phyloP scores from a whole-genome alignment of 495 filamentous ascomycete species.

The Evansstolkia leycettana region DNA sequence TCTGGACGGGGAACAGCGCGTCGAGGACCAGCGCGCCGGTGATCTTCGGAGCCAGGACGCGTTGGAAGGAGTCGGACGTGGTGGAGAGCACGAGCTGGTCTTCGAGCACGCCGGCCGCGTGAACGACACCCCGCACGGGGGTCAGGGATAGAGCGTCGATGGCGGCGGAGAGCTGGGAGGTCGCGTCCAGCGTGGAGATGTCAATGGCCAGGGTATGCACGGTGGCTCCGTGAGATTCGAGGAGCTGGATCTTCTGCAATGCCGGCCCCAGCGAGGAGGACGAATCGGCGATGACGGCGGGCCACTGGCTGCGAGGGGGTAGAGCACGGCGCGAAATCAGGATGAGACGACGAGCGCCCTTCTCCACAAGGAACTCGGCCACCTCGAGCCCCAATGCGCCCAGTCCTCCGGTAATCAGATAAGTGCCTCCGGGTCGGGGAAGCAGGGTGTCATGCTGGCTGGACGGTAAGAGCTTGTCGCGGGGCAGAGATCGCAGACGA shows the following conservation, averaged over 20 bases:
- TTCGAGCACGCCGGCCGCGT: conserved; percentile 33
- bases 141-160: conserved; percentile 17
- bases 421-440: conserved; percentile 26
- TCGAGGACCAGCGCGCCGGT: conserved; percentile 27
- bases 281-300: neutral
- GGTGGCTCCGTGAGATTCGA: conserved; percentile 17
- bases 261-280: no score
- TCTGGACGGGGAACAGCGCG: conserved; percentile 13
- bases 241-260: conserved; percentile 7
- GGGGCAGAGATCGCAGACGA: conserved; percentile 18
- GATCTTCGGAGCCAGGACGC: conserved; percentile 31
- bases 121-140: conserved; percentile 32
- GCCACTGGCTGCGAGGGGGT: conserved; percentile 16
- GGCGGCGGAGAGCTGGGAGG: conserved; percentile 3
- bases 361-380: conserved; percentile 20
- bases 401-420: conserved; percentile 35
- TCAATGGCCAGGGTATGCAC: conserved; percentile 17
- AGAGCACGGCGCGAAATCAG: conserved; percentile 25
- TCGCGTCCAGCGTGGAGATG: conserved; percentile 8
- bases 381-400: conserved; percentile 29
- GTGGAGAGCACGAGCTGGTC: conserved; percentile 24
- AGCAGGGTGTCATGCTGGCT: conserved; percentile 4
- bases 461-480: no score
- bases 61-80: conserved; percentile 17
- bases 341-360: conserved; percentile 28